phyloP scores from a whole-genome alignment of 768 basidiomycete species.

The Gautieria morchelliformis region DNA sequence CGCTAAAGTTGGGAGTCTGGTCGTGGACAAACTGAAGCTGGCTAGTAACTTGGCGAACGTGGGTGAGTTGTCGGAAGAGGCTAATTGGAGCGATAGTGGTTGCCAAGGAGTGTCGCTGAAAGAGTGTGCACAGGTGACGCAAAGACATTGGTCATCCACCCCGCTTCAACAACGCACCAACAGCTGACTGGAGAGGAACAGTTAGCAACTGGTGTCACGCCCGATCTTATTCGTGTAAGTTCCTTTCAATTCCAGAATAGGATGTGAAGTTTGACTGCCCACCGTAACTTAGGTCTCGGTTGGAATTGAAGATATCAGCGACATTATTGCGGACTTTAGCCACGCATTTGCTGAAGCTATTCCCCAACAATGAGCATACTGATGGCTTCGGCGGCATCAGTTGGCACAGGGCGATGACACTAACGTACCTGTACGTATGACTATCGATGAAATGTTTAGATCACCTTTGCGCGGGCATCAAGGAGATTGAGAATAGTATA shows the following conservation, averaged over 20 bases:
- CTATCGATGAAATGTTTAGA: too few relatives aligned
- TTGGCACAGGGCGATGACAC: not conserved
- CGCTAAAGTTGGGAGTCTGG: slow-evolving; percentile 35
- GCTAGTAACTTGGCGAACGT: slow-evolving; percentile 56
- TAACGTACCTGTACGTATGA: not conserved
- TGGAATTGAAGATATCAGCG: slow-evolving; percentile 32
- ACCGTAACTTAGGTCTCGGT: slow-evolving; percentile 28
- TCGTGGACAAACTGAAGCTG: slow-evolving; percentile 63
- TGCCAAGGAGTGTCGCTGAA: not conserved
- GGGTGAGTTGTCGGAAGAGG: slow-evolving; percentile 8
- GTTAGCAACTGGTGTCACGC: slow-evolving; percentile 55
- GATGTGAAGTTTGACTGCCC: not conserved
- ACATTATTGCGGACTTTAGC: slow-evolving; percentile 36
- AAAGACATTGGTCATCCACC: slow-evolving; percentile 76
- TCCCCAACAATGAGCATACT: slow-evolving; percentile 1
- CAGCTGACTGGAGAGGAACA: slow-evolving; percentile 58
- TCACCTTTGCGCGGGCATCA: too few relatives aligned
- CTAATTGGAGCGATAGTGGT: not conserved
- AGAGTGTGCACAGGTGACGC: slow-evolving; percentile 22
- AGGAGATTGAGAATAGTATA: too few relatives aligned
- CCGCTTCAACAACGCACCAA: slow-evolving; percentile 68
- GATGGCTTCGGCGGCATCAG: not conserved
- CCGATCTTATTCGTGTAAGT: slow-evolving; percentile 63
- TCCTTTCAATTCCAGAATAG: not conserved
- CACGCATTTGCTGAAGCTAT: slow-evolving; percentile 23